Evolutionary conservation across 371 early-diverging fungal genomes (phyloP).

Genomic region (Saksenaea oblongispora): DNA sequence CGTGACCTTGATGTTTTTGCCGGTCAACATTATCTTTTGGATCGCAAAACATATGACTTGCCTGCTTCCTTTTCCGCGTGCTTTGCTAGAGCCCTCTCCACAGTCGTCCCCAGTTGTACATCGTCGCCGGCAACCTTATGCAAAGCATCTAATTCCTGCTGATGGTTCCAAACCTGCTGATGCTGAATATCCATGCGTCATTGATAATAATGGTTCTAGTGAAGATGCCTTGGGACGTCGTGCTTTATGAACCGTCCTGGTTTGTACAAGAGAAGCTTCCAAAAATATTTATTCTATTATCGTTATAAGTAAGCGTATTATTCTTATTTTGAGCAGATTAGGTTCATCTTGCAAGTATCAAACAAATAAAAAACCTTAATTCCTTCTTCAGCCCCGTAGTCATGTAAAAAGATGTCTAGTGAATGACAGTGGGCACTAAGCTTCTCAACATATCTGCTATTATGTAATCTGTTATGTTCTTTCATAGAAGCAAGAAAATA

Average conservation of each 20-base stretch:
- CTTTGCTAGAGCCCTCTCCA: neutral
- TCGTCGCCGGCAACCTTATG: neutral
- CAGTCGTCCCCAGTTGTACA: neutral
- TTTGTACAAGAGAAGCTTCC: neutral
- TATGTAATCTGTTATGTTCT: too few species aligned
- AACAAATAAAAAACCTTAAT: too few species aligned
- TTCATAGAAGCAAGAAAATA: too few species aligned
- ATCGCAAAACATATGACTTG: neutral
- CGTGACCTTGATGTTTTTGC: constrained; percentile 26
- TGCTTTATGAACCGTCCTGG: neutral
- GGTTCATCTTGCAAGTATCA: too few species aligned
- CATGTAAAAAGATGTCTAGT: too few species aligned
- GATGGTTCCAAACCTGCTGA: neutral
- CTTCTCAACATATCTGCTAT: too few species aligned
- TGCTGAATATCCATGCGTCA: neutral
- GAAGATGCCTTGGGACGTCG: neutral
- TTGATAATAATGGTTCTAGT: neutral
- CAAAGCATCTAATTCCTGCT: neutral
- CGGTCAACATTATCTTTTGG: constrained; percentile 25
- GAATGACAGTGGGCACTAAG: too few species aligned
- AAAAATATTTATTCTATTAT: neutral
- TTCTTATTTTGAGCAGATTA: too few species aligned
- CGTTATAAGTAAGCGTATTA: too few species aligned
- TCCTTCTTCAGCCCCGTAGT: too few species aligned
- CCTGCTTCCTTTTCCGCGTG: neutral